Evolutionary conservation across 1,139 yeast genomes (phyloP).

Genomic region (Sugiyamaella paludigena): DNA sequence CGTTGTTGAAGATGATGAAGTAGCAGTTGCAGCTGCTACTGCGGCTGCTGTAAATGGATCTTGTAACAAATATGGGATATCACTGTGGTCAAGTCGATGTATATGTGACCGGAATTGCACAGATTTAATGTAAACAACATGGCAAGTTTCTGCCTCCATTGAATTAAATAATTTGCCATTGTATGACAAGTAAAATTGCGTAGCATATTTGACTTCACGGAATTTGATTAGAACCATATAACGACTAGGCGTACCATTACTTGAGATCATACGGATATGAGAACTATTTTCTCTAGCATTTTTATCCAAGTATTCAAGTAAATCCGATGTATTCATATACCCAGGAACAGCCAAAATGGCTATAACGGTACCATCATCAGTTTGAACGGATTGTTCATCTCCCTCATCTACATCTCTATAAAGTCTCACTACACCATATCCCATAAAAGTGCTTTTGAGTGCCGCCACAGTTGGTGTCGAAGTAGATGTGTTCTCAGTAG

Average conservation of each 20-base stretch:
- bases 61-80: constrained; percentile 62
- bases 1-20: constrained; percentile 22
- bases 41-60: constrained; percentile 61
- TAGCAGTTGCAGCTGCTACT: background rate
- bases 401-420: constrained; percentile 50
- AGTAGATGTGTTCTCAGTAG: too few species aligned
- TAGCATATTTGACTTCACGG: constrained; percentile 53
- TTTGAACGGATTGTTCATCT: constrained; percentile 17
- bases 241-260: constrained; percentile 62
- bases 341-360: constrained; percentile 85
- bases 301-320: constrained; percentile 76
- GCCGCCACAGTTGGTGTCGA: background rate
- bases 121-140: constrained; percentile 57
- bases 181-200: constrained; percentile 59
- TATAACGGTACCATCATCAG: constrained; percentile 42
- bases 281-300: constrained; percentile 55
- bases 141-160: constrained; percentile 87
- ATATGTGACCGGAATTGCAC: constrained; percentile 43
- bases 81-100: constrained; percentile 15
- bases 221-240: constrained; percentile 79
- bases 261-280: constrained; percentile 67
- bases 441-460: constrained; percentile 57
- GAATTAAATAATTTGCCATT: constrained; percentile 79
- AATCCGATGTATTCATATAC: constrained; percentile 80
- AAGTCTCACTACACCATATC: constrained; percentile 71